phyloP scores from a whole-genome alignment of 2,329 filamentous ascomycete genomes.

The Aspergillus persii region DNA sequence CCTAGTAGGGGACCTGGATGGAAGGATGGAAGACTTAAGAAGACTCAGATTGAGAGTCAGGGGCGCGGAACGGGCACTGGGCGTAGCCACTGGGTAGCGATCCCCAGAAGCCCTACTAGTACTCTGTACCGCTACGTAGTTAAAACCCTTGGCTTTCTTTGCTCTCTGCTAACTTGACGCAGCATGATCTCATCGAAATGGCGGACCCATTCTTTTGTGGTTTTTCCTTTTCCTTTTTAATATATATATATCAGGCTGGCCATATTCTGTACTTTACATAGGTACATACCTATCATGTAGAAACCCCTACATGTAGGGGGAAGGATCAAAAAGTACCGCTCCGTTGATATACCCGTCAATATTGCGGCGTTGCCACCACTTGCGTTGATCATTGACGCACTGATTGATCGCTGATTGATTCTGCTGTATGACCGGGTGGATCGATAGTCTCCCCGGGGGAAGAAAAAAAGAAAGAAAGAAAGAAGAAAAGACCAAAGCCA shows the following conservation, averaged over 20 bases:
- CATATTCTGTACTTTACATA: background rate
- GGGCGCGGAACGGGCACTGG: slow-evolving; percentile 5
- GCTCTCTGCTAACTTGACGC: slow-evolving; percentile 1
- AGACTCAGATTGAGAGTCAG: slow-evolving; percentile 8
- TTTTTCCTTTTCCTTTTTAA: background rate
- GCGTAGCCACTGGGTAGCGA: background rate
- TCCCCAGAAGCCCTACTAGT: slow-evolving; percentile 8
- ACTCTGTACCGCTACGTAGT: background rate
- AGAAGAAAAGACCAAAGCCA: background rate
- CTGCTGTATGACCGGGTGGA: background rate
- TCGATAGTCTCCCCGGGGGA: background rate
- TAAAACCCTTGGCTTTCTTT: slow-evolving; percentile 3
- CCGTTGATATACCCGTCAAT: background rate
- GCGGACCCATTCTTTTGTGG: background rate
- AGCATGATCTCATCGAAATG: slow-evolving; percentile 1
- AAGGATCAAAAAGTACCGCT: background rate
- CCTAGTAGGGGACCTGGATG: background rate
- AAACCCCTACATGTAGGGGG: too few relatives aligned
- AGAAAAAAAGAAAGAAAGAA: background rate
- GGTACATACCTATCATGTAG: background rate
- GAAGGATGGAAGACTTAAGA: background rate
- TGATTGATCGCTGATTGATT: background rate
- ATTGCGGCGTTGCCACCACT: background rate
- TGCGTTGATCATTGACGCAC: background rate
- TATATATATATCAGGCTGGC: too few relatives aligned